Percentiles rank a stretch among this genome's conserved stretches.
These are phyloP conservation scores for Podospora bellae-mahoneyi DNA, from an alignment of 495 filamentous ascomycete species.

Conservation along the genomic window DNA sequence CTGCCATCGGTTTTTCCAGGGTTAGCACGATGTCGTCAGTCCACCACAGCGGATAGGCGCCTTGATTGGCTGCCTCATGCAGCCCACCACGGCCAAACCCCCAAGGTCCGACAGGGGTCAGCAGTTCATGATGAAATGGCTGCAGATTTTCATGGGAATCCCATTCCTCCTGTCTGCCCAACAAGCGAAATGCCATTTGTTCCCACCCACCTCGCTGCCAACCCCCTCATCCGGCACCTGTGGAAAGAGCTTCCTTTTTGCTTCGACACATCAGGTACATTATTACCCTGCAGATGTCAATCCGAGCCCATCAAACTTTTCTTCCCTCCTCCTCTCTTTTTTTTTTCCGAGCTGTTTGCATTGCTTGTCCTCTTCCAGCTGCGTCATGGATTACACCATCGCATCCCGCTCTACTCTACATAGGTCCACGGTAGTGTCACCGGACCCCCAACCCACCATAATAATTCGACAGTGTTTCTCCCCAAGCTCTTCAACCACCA, in stretches of 20 bases:
- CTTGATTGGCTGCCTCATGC: background rate
- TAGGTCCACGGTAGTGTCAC: background rate
- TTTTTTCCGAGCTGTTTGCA: background rate
- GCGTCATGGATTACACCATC: background rate
- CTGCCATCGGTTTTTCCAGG: background rate
- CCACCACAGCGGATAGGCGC: background rate
- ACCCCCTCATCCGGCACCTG: background rate
- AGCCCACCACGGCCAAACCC: background rate
- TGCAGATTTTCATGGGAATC: constrained; percentile 3
- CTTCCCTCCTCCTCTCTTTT: background rate
- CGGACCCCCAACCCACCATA: background rate
- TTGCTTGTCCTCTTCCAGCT: background rate
- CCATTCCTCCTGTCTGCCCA: background rate
- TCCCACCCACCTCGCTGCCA: background rate
- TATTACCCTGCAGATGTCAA: background rate
- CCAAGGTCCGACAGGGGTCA: background rate
- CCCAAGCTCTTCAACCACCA: too few relatives aligned
- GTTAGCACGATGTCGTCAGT: constrained; percentile 4
- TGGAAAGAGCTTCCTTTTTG: background rate
- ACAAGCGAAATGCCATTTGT: background rate
- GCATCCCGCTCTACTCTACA: background rate
- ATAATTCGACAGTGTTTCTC: too few relatives aligned
- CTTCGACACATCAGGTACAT: background rate
- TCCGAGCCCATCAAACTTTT: background rate
- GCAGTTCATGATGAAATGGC: constrained; percentile 3